Conservation (phyloP, 2,329 filamentous ascomycete genomes). For the Paraconiothyrium sp. region DNA sequence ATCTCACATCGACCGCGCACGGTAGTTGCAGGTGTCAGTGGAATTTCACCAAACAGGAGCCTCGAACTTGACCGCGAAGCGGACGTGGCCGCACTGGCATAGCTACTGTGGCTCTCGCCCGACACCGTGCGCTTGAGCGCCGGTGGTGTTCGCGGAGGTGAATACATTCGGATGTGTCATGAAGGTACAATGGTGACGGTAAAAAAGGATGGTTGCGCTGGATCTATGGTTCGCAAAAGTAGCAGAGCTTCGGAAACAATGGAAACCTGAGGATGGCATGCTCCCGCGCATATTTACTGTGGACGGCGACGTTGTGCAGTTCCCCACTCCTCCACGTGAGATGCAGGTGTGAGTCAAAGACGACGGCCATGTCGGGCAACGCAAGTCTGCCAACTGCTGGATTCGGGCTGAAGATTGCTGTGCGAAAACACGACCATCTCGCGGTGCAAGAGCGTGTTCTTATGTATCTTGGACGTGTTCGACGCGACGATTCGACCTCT, state of each 20-base stretch:
- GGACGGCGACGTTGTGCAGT: conserved; percentile 30
- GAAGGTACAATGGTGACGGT: conserved; percentile 24
- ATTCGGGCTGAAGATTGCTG: conserved; percentile 44
- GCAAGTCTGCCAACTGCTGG: conserved; percentile 32
- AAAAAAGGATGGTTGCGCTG: conserved; percentile 25
- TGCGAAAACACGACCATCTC: conserved; percentile 53
- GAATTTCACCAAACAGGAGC: conserved; percentile 62
- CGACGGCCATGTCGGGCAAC: conserved; percentile 25
- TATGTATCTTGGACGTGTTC: conserved; percentile 39
- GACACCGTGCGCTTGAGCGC: conserved; percentile 51
- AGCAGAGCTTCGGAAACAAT: background rate
- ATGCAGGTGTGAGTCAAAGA: conserved; percentile 56
- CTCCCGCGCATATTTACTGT: conserved; percentile 46
- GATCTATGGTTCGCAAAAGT: background rate
- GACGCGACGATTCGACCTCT: conserved; percentile 51
- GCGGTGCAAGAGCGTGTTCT: conserved; percentile 50
- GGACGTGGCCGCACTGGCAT: conserved; percentile 46
- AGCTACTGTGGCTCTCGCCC: conserved; percentile 49
- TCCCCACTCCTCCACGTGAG: conserved; percentile 39
- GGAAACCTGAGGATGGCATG: conserved; percentile 43
- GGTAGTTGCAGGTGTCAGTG: conserved; percentile 52
- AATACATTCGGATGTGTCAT: conserved; percentile 40
- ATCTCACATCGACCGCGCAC: conserved; percentile 49
- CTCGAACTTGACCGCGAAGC: conserved; percentile 49
- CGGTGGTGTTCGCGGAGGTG: conserved; percentile 42